These are phyloP conservation scores for Aspergillus bertholletiae DNA, from an alignment of 495 filamentous ascomycete genomes.

Conservation along the genomic window DNA sequence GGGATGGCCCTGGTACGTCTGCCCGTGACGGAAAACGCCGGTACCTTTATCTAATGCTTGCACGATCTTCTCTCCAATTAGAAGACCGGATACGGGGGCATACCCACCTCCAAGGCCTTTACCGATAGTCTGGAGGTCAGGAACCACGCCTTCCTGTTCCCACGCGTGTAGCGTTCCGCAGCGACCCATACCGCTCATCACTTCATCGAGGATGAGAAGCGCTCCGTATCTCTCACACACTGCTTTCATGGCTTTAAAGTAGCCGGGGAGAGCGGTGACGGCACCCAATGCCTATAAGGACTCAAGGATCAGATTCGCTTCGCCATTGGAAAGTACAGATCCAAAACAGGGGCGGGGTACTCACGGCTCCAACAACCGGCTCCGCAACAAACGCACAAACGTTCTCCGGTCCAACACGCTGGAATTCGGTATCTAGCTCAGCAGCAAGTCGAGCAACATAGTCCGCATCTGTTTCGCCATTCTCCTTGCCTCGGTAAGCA, in stretches of 20 bases:
- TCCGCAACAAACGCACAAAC: slow-evolving; percentile 79
- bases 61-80: slow-evolving; percentile 52
- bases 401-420: slow-evolving; percentile 62
- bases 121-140: slow-evolving; percentile 67
- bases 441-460: slow-evolving; percentile 57
- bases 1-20: slow-evolving; percentile 60
- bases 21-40: slow-evolving; percentile 53
- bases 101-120: slow-evolving; percentile 69
- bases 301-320: too few species aligned
- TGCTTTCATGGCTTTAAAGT: slow-evolving; percentile 58
- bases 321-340: not conserved
- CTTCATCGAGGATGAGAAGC: slow-evolving; percentile 70
- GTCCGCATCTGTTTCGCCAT: slow-evolving; percentile 40
- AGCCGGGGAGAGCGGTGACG: slow-evolving; percentile 60
- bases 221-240: slow-evolving; percentile 64
- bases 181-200: slow-evolving; percentile 77
- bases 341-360: slow-evolving; percentile 3
- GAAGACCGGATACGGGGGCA: slow-evolving; percentile 56
- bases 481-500: slow-evolving; percentile 53
- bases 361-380: slow-evolving; percentile 58
- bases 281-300: slow-evolving; percentile 49
- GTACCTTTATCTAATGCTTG: slow-evolving; percentile 52
- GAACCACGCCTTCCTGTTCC: slow-evolving; percentile 58
- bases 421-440: slow-evolving; percentile 75
- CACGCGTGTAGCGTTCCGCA: slow-evolving; percentile 66